Percentiles rank a stretch among this genome's conserved stretches.
Evolutionary conservation across 306 rosid genomes (phyloP).

Genomic region (Vachellia collinsii): DNA sequence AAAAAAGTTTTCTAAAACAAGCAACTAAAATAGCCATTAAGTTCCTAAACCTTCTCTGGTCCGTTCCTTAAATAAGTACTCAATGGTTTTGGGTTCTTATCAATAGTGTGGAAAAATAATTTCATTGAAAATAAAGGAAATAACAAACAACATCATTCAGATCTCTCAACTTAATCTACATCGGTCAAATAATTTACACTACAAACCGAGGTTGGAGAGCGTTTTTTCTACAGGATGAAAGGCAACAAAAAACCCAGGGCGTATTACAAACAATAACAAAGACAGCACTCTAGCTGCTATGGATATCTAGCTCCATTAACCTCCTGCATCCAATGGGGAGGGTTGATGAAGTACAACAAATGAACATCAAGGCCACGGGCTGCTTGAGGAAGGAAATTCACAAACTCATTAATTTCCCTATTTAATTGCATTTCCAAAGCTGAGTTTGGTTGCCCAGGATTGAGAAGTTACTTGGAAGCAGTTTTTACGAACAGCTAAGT

Average conservation of each 20-base stretch:
- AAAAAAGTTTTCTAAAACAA: too few species aligned
- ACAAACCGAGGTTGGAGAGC: too few species aligned
- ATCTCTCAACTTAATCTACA: too few species aligned
- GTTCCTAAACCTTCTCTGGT: too few species aligned
- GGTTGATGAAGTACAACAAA: background rate
- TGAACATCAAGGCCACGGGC: background rate
- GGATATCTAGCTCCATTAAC: background rate
- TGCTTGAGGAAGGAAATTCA: background rate
- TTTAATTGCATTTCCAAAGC: background rate
- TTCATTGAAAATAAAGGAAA: too few species aligned
- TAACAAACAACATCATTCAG: too few species aligned
- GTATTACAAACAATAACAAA: background rate
- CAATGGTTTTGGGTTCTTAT: too few species aligned
- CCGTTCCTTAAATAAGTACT: too few species aligned
- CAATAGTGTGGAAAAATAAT: too few species aligned
- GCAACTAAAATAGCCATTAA: too few species aligned
- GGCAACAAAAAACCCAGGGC: background rate
- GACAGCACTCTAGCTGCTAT: background rate
- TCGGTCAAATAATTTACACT: too few species aligned
- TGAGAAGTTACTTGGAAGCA: background rate
- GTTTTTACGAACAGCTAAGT: constrained; percentile 18
- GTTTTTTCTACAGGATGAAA: background rate
- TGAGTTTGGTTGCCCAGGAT: constrained; percentile 1
- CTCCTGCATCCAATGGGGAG: background rate
- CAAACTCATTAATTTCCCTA: background rate